phyloP scores from a whole-genome alignment of 805 yeast genomes.

The Pichia nakasei region DNA sequence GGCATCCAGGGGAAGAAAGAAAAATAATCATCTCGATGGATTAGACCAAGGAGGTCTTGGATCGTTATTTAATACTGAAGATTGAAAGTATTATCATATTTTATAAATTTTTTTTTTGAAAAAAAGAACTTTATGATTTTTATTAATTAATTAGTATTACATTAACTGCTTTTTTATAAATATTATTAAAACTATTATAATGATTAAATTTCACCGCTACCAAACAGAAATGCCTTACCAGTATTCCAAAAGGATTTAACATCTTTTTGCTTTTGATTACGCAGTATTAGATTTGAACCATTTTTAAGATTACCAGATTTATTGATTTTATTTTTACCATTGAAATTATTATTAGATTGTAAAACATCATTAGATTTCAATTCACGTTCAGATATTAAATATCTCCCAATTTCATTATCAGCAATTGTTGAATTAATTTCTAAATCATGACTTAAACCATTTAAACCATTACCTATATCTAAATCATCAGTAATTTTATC shows the following conservation, averaged over 20 bases:
- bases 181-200: background rate
- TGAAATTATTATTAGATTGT: background rate
- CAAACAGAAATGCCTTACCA: constrained; percentile 8
- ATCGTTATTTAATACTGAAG: constrained; percentile 9
- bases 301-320: constrained; percentile 4
- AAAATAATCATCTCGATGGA: constrained; percentile 8
- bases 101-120: no score
- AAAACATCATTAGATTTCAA: background rate
- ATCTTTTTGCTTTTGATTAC: background rate
- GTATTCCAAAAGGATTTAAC: constrained; percentile 3
- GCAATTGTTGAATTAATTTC: constrained; percentile 4
- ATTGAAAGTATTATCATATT: no score
- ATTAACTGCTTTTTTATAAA: background rate
- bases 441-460: constrained; percentile 6
- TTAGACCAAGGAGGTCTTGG: constrained; percentile 11
- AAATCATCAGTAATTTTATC: constrained; percentile 7
- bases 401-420: constrained; percentile 9
- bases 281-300: constrained; percentile 8
- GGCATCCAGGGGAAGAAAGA: constrained; percentile 9
- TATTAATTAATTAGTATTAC: no score
- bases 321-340: background rate
- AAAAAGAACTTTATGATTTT: no score
- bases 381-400: background rate
- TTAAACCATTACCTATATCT: constrained; percentile 9
- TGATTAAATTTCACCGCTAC: constrained; percentile 9